These are phyloP conservation scores for Larix kaempferi DNA, from an alignment of 75 land plant species.

Conservation along the genomic window DNA sequence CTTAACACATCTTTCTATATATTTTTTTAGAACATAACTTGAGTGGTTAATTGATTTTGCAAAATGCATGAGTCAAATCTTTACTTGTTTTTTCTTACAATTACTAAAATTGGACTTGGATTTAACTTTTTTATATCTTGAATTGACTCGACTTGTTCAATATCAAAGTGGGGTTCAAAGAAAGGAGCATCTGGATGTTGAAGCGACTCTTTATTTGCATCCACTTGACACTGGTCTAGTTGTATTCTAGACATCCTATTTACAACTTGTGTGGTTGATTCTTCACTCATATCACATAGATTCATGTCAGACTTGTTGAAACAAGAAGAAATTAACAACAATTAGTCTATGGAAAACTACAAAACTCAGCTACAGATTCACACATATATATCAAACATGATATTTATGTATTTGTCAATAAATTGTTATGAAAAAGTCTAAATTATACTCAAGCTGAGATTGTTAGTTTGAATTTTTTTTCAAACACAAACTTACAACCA, in stretches of 20 bases:
- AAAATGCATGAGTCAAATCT: slow-evolving; percentile 8
- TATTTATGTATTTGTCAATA: not conserved
- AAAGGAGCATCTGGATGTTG: not conserved
- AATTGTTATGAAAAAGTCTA: not conserved
- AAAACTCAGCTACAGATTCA: not conserved
- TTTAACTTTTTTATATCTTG: not conserved
- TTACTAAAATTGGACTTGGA: not conserved
- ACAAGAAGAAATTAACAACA: not conserved
- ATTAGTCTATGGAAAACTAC: not conserved
- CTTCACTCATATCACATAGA: slow-evolving; percentile 60
- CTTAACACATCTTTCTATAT: slow-evolving; percentile 23
- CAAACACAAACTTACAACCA: slow-evolving; percentile 82
- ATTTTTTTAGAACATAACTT: slow-evolving; percentile 25
- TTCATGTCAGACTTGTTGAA: slow-evolving; percentile 77
- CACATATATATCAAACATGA: not conserved
- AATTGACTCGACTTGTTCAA: slow-evolving; percentile 16
- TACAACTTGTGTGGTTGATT: slow-evolving; percentile 66
- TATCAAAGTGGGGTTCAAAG: slow-evolving; percentile 5
- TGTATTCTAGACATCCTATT: slow-evolving; percentile 18
- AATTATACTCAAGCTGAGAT: not conserved
- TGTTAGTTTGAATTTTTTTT: not conserved
- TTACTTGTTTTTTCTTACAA: slow-evolving; percentile 32
- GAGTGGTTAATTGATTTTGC: slow-evolving; percentile 4
- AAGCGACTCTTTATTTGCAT: slow-evolving; percentile 17
- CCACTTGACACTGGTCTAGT: slow-evolving; percentile 27